Evolutionary conservation across 1,139 yeast genomes (phyloP), one percentile per base, ranked within the genome.

Genomic region (Geotrichum phurueaensis): DNA sequence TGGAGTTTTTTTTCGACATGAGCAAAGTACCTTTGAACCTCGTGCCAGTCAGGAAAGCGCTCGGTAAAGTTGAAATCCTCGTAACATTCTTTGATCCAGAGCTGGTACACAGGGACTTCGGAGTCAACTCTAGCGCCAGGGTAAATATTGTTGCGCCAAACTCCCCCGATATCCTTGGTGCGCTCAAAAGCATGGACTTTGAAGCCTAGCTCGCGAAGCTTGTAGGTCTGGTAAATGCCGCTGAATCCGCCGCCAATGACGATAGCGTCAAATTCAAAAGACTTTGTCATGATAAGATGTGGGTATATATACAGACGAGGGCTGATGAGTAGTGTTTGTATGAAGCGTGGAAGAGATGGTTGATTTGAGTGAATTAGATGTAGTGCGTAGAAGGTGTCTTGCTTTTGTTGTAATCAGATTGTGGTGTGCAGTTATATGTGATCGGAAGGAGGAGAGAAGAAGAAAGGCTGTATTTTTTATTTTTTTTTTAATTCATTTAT

Each of bases 91-190:
- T 75, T 76, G 58, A 75, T 75, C 36, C 80, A 76, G 62, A 80
- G 79, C 79, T 82, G 81, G 43, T 79, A 67, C 1, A 81, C 80
- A 3, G 84, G 84, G 59, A 80, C 77, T 66, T 79, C 82, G 29
- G 80, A 76, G 48, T 83, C 84, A 67, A 82, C 80, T 5, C 84
- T 61, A 4, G 72, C 72, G 29, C 72, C 84, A 2, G 84, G 84
- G 64, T 81, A 81, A 2, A 81, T 75, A 65, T 81, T 81, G 57
- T 82, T 81, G 68, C 76, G 78, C 84, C 84, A 81, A 48, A 83
- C 80, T 5, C 84, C 84, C n/a, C 84, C 84, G 62, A 79, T 74
- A 57, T 76, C 71, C 56, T 70, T 73, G 62, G 78, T 81, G 63
- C 77, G 77, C 62, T 81, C 84, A 63, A 78, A 79, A 6, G 80